A percentile compares a stretch with the other conserved stretches of the same genome.
Evolutionary conservation across 345 rosid species (phyloP).

Genomic region (Aquilaria sinensis): DNA sequence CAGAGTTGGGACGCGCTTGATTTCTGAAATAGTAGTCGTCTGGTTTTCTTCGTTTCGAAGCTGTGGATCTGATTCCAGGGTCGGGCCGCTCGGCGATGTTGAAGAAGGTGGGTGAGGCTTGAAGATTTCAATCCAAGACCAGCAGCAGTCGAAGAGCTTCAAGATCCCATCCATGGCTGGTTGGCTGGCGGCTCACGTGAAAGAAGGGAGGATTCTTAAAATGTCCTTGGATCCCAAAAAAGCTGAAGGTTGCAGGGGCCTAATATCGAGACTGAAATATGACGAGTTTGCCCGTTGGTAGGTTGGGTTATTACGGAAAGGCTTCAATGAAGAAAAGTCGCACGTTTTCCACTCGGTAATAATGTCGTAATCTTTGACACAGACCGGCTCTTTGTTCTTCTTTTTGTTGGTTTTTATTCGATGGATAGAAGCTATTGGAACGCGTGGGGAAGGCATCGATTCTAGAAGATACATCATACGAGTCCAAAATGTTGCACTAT

Average conservation of each 20-base stretch:
- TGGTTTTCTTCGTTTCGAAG: slow-evolving; percentile 15
- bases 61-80: slow-evolving; percentile 18
- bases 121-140: slow-evolving; percentile 43
- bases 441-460: slow-evolving; percentile 21
- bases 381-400: slow-evolving; percentile 4
- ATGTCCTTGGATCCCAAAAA: too few species aligned
- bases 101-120: slow-evolving; percentile 16
- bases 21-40: too few species aligned
- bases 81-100: background rate
- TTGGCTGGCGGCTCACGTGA: slow-evolving; percentile 9
- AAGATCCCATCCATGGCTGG: slow-evolving; percentile 32
- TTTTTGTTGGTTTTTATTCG: slow-evolving; percentile 13
- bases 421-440: slow-evolving; percentile 16
- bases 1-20: slow-evolving; percentile 19
- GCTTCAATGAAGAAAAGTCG: background rate
- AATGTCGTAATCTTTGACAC: background rate
- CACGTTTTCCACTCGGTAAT: slow-evolving; percentile 23
- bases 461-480: background rate
- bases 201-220: background rate
- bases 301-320: background rate
- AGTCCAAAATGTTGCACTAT: too few species aligned
- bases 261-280: slow-evolving; percentile 3
- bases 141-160: slow-evolving; percentile 36
- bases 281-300: slow-evolving; percentile 18
- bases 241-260: too few species aligned